phyloP scores from a whole-genome alignment of 768 basidiomycete species.

The Boletus reticuloceps region DNA sequence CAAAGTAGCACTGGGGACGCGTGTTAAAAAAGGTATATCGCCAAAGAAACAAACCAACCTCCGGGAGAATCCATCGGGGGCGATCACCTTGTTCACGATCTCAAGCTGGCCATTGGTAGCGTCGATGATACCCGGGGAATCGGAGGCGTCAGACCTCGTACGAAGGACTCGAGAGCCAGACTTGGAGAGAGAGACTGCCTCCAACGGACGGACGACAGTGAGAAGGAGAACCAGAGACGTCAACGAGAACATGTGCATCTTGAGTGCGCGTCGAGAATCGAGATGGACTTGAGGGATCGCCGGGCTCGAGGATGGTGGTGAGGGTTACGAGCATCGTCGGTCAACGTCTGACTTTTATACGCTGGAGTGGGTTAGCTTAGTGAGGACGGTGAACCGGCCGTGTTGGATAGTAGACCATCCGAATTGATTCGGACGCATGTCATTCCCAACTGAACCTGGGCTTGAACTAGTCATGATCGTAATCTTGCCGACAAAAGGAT shows the following conservation, averaged over 20 bases:
- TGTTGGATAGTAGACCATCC: constrained; percentile 1
- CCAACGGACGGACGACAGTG: constrained; percentile 8
- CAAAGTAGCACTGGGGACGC: constrained; percentile 36
- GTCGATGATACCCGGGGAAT: constrained; percentile 16
- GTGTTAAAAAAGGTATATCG: not conserved
- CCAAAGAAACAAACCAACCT: constrained; percentile 27
- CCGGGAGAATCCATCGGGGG: constrained; percentile 49
- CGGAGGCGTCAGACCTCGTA: not conserved
- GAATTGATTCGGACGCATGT: not conserved
- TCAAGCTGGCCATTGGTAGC: constrained; percentile 32
- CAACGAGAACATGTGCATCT: constrained; percentile 19
- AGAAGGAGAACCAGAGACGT: constrained; percentile 13
- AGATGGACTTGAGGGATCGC: constrained; percentile 14
- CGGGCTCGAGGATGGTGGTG: not conserved
- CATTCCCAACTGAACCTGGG: not conserved
- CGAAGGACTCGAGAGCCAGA: constrained; percentile 3
- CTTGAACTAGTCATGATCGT: not conserved
- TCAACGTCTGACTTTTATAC: constrained; percentile 11
- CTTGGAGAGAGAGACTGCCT: constrained; percentile 17
- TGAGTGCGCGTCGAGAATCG: constrained; percentile 12
- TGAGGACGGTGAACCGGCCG: not conserved
- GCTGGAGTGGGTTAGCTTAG: not conserved
- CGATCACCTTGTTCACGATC: constrained; percentile 41
- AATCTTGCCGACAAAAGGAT: not conserved
- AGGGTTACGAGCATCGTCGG: not conserved